Base-by-base conservation (phyloP, 2,329 filamentous ascomycete genomes). In the Stagonosporopsis vannaccii region DNA sequence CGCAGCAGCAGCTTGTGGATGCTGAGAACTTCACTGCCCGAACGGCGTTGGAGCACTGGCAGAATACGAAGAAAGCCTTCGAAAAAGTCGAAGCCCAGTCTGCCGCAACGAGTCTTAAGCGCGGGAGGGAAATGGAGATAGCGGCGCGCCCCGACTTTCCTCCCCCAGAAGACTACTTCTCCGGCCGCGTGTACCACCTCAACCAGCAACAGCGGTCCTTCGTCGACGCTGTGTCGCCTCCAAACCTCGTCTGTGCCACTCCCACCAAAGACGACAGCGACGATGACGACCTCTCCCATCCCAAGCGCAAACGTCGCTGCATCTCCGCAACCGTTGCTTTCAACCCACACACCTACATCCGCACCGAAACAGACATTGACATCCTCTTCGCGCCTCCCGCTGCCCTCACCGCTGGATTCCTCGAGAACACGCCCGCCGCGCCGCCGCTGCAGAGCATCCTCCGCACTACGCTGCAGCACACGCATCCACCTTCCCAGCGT, bases 271-370 rank as follows among this genome's bases (percentile, higher is more conserved):
- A 32, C 30, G 6, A 32, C 13, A n/a, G 7, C 13, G 6, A 32
- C 30, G 13, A 15, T 13, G 4, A 32, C 12, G 30, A 32, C 30
- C 11, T 15, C 30, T 15, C 12, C 30, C 30, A 12, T 15, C 30
- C 30, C 30, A 32, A 32, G 25, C 35, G 45, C 17, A 48, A 48
- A 23, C 23, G 45, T 11, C 45, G 45, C 45, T 25, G 45, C 17
- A n/a, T 32, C 25, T 25, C 28, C 20, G 23, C 35, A n/a, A 32
- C 8, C 12, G 25, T 48, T 1, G 13, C 37, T 6, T 48, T 48
- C 35, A 25, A 48, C n/a, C 11, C 12, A 9, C 35, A 28, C 17
- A 19, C 33, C n/a, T 41, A 49, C 13, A 17, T 33, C 5, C 46
- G 46, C 11, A 25, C 15, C 1, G 46, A 49, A 6, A 20, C 26